Base-by-base conservation (phyloP, 768 basidiomycete genomes). In the Nidularia pulvinata region DNA sequence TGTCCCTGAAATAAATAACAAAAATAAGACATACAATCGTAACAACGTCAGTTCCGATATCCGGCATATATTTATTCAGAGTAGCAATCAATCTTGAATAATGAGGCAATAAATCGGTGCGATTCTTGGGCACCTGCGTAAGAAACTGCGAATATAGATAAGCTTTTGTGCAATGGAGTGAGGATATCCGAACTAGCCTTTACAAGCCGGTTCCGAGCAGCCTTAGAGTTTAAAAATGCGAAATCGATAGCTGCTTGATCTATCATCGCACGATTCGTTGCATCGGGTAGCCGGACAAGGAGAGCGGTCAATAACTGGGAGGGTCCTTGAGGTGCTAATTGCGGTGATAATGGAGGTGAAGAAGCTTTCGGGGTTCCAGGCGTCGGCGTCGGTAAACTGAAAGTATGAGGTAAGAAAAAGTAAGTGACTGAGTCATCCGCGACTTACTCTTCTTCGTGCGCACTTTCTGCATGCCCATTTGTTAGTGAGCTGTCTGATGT, bases 161-260 rank as follows among this genome's bases (percentile, higher is more conserved):
- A 25, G 57, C 25, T 47, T 51, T 57, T 52, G 44, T 13, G 9
- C 22, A 11, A 10, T 25, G 25, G 30, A 30, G 13, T 48, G 46
- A 44, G 22, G 36, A 16, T 44, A 33, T 16, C 25, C 1, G 39
- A 54, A 62, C 39, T 57, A 95, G n/a, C 95, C 82, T 87, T 95
- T 59, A 93, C 78, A 39, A 98, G 79, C 52, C 97, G 75, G 67
- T 96, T 98, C 61, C 97, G 78, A 10, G 95, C 93, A 19, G 96
- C 94, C 67, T 98, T 98, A 43, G 94, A 95, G 65, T 98, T 99
- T 53, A 99, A 76, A 63, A 95, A 93, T 0, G 94, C 93, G 67
- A 99, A 99, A 57, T 99, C 96, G 37, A 98, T 84, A 0, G 95
- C 95, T 32, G 89, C 88, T 69, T 96, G 93, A 65, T 99, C 97